phyloP scores from a whole-genome alignment of 768 basidiomycete genomes.

The Phaeotremella fagi region DNA sequence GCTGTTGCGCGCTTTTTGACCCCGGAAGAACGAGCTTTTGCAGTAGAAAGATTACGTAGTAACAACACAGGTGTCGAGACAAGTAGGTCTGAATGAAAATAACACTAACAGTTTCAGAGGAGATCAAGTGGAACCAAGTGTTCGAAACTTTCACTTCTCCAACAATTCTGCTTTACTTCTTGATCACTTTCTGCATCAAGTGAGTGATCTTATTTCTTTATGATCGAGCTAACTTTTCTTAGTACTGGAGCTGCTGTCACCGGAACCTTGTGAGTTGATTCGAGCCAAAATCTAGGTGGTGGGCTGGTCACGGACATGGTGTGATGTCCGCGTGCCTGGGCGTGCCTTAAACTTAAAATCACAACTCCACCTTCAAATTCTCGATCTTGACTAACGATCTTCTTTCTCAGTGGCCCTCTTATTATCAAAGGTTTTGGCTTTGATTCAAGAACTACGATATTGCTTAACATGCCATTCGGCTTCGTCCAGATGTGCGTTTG shows the following conservation, averaged over 20 bases:
- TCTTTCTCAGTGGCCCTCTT: slow-evolving; percentile 49
- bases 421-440: slow-evolving; percentile 54
- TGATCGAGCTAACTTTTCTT: background rate
- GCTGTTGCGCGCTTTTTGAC: slow-evolving; percentile 10
- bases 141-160: slow-evolving; percentile 15
- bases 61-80: slow-evolving; percentile 36
- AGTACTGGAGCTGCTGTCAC: slow-evolving; percentile 53
- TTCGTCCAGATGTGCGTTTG: background rate
- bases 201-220: background rate
- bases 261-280: slow-evolving; percentile 51
- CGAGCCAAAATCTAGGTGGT: no score
- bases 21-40: slow-evolving; percentile 6
- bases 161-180: slow-evolving; percentile 9
- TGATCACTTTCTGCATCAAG: background rate
- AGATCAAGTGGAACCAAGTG: slow-evolving; percentile 19
- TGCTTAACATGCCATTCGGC: slow-evolving; percentile 53
- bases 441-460: slow-evolving; percentile 50
- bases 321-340: no score
- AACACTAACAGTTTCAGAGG: background rate
- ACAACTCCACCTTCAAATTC: no score
- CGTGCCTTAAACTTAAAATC: no score
- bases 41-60: slow-evolving; percentile 13
- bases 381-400: no score
- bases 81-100: slow-evolving; percentile 2
- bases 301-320: no score